Percentiles rank a stretch among this genome's conserved stretches.
These are phyloP conservation scores for Thecaphora frezii DNA, from an alignment of 1,284 basidiomycete species.

Conservation along the genomic window DNA sequence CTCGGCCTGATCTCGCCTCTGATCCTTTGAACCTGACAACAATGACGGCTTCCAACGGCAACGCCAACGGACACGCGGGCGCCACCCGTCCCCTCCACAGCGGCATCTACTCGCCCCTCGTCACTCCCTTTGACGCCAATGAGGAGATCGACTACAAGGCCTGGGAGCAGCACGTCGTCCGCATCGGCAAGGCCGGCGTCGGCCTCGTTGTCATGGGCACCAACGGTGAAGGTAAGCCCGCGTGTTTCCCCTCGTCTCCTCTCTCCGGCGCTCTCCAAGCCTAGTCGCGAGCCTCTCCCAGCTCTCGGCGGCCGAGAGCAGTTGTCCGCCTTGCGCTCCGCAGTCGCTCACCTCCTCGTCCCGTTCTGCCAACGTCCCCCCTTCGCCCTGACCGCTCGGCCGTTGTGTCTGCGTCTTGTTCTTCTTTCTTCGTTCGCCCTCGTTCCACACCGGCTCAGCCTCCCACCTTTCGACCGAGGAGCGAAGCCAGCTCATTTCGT, in stretches of 20 bases:
- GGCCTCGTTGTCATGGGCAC: conserved; percentile 76
- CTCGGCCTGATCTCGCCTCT: too few relatives aligned
- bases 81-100: conserved; percentile 58
- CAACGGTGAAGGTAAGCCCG: conserved; percentile 70
- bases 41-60: conserved; percentile 8
- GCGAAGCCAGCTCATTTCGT: conserved; percentile 70
- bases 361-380: too few relatives aligned
- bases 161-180: conserved; percentile 74
- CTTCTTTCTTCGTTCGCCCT: too few relatives aligned
- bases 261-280: too few relatives aligned
- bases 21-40: too few relatives aligned
- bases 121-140: conserved; percentile 75
- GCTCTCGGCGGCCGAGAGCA: too few relatives aligned
- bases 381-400: too few relatives aligned
- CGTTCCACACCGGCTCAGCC: conserved; percentile 58
- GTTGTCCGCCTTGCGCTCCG: too few relatives aligned
- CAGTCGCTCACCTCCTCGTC: too few relatives aligned
- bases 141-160: conserved; percentile 79
- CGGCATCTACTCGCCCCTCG: conserved; percentile 82
- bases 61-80: conserved; percentile 3
- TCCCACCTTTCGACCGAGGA: conserved; percentile 77
- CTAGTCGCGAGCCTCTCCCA: too few relatives aligned
- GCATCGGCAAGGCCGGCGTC: conserved; percentile 72
- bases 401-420: too few relatives aligned
- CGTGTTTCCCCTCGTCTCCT: too few relatives aligned